Evolutionary conservation across 139 green algal genomes (phyloP).

Genomic region (Nannochloris sp.): DNA sequence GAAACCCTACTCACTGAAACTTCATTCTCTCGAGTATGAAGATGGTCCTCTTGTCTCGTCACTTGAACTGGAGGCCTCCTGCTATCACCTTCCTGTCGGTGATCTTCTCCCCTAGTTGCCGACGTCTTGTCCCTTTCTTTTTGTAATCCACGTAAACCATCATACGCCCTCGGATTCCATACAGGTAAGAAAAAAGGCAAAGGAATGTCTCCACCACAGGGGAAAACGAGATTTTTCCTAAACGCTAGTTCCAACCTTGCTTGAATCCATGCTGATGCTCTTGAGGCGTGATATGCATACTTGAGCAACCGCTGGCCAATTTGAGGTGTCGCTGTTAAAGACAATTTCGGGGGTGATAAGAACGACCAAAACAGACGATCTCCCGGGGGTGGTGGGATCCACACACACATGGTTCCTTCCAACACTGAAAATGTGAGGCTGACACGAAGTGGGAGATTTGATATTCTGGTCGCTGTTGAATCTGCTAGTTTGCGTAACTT

Average conservation of each 20-base stretch:
- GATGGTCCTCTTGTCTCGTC: too few species aligned
- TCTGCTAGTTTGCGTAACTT: slow-evolving; percentile 25
- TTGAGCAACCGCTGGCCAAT: slow-evolving; percentile 40
- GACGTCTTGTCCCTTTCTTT: slow-evolving; percentile 30
- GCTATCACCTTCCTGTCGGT: too few species aligned
- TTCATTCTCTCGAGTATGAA: too few species aligned
- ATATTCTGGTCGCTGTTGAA: slow-evolving; percentile 21
- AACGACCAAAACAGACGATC: slow-evolving; percentile 47
- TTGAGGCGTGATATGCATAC: slow-evolving; percentile 27
- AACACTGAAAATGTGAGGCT: slow-evolving; percentile 31
- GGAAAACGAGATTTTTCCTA: slow-evolving; percentile 45
- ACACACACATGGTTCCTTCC: slow-evolving; percentile 32
- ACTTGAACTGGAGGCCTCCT: too few species aligned
- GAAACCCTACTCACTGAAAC: too few species aligned
- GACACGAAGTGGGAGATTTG: slow-evolving; percentile 41
- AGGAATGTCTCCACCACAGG: slow-evolving; percentile 29
- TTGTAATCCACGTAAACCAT: slow-evolving; percentile 27
- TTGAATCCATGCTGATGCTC: slow-evolving; percentile 36
- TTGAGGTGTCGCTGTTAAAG: slow-evolving; percentile 23
- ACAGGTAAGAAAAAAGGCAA: slow-evolving; percentile 15
- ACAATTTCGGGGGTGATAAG: slow-evolving; percentile 26
- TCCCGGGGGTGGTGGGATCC: slow-evolving; percentile 44
- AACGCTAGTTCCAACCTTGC: slow-evolving; percentile 31
- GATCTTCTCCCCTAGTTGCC: slow-evolving; percentile 34
- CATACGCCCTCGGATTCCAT: slow-evolving; percentile 6